These are phyloP conservation scores for Kazachstania psychrophila DNA, from an alignment of 805 yeast species.

Conservation along the genomic window DNA sequence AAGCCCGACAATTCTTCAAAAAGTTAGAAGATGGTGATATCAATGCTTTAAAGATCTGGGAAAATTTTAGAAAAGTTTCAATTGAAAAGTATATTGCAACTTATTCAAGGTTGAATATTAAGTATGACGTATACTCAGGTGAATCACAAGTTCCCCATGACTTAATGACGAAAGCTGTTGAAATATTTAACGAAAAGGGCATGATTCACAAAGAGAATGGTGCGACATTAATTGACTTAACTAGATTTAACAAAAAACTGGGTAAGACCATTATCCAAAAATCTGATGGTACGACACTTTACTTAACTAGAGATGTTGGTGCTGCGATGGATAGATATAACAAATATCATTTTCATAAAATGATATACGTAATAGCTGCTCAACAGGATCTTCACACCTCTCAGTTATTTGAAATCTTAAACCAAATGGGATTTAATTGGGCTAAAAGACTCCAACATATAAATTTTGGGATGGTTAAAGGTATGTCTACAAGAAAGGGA, in stretches of 20 bases:
- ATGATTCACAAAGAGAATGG: slow-evolving; percentile 81
- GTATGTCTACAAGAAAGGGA: slow-evolving; percentile 97
- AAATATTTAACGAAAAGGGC: slow-evolving; percentile 53
- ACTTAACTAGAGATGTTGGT: slow-evolving; percentile 91
- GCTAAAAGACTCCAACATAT: slow-evolving; percentile 70
- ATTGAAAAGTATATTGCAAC: slow-evolving; percentile 79
- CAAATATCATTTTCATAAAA: slow-evolving; percentile 78
- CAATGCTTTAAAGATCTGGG: slow-evolving; percentile 72
- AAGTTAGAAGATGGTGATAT: slow-evolving; percentile 89
- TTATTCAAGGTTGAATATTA: slow-evolving; percentile 83
- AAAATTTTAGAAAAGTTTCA: slow-evolving; percentile 75
- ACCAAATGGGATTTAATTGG: slow-evolving; percentile 84
- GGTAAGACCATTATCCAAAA: slow-evolving; percentile 90
- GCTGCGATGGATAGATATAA: slow-evolving; percentile 88
- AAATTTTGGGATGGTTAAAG: slow-evolving; percentile 94
- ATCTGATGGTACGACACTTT: slow-evolving; percentile 89
- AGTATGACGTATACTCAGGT: slow-evolving; percentile 83
- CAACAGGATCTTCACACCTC: slow-evolving; percentile 92
- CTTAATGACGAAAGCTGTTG: slow-evolving; percentile 54
- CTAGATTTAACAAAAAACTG: slow-evolving; percentile 75
- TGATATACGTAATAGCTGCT: slow-evolving; percentile 89
- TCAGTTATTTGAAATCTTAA: slow-evolving; percentile 88
- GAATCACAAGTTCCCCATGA: slow-evolving; percentile 86
- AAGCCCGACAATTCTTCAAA: slow-evolving; percentile 79
- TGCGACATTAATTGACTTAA: slow-evolving; percentile 78